A percentile compares a stretch with the other conserved stretches of the same genome.
These are phyloP conservation scores for Aegilops speltoides DNA, from an alignment of 176 grass and related monocot species.

Conservation along the genomic window DNA sequence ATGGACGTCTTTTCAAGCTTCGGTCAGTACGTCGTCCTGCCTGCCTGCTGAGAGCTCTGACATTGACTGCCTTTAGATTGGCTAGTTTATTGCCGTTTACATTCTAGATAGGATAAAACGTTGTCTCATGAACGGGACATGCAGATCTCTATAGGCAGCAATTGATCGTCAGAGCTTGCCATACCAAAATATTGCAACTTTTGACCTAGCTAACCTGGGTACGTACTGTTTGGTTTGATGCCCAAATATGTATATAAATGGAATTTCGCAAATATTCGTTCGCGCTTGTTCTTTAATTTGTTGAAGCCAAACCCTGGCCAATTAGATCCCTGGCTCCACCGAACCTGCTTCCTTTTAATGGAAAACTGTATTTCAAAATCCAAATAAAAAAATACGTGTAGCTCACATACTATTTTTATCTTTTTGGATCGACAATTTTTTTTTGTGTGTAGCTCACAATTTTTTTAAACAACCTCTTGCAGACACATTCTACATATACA, in stretches of 20 bases:
- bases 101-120: conserved; percentile 31
- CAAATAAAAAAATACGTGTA: too few species aligned
- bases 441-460: too few species aligned
- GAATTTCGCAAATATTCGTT: not conserved
- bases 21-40: conserved; percentile 15
- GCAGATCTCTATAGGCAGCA: conserved; percentile 14
- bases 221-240: not conserved
- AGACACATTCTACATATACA: too few species aligned
- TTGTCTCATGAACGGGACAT: conserved; percentile 19
- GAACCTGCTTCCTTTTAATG: too few species aligned
- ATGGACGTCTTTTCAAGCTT: conserved; percentile 18
- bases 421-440: too few species aligned
- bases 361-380: too few species aligned
- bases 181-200: not conserved
- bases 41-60: conserved; percentile 7
- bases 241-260: not conserved
- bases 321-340: too few species aligned
- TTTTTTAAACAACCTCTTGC: too few species aligned
- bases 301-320: not conserved
- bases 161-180: not conserved
- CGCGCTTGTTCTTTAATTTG: not conserved
- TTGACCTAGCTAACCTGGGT: not conserved
- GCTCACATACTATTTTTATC: too few species aligned
- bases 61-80: conserved; percentile 40
- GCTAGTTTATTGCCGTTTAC: conserved; percentile 25